phyloP scores from a whole-genome alignment of 2,329 filamentous ascomycete genomes.

The Sclerotinia sclerotiorum region DNA sequence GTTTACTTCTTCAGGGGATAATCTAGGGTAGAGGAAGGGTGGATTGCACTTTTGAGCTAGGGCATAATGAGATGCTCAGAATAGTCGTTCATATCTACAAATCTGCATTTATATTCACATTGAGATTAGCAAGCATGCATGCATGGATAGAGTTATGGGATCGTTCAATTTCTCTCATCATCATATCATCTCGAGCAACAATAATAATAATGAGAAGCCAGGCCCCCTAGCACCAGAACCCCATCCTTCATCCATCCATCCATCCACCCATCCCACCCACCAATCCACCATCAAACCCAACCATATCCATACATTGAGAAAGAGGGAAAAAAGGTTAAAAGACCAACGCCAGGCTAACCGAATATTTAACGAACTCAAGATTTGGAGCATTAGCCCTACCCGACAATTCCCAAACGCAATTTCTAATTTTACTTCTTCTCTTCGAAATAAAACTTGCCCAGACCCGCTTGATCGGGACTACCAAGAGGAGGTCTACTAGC shows the following conservation, averaged over 20 bases:
- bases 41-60: too few relatives aligned
- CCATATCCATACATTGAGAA: background rate
- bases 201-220: background rate
- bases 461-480: slow-evolving; percentile 47
- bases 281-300: background rate
- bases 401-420: background rate
- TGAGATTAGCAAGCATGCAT: too few relatives aligned
- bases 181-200: too few relatives aligned
- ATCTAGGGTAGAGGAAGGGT: too few relatives aligned
- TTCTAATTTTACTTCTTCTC: slow-evolving; percentile 43
- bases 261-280: too few relatives aligned
- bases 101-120: too few relatives aligned
- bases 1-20: too few relatives aligned
- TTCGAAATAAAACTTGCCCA: slow-evolving; percentile 64
- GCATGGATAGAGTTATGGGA: too few relatives aligned
- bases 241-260: background rate
- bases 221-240: background rate
- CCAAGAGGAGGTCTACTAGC: slow-evolving; percentile 43
- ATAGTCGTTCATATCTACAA: too few relatives aligned
- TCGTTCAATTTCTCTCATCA: too few relatives aligned
- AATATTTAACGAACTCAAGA: background rate
- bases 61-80: too few relatives aligned
- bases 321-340: background rate
- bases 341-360: slow-evolving; percentile 10
- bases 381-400: too few relatives aligned